phyloP scores from a whole-genome alignment of 306 rosid genomes.

The Quercus alba region DNA sequence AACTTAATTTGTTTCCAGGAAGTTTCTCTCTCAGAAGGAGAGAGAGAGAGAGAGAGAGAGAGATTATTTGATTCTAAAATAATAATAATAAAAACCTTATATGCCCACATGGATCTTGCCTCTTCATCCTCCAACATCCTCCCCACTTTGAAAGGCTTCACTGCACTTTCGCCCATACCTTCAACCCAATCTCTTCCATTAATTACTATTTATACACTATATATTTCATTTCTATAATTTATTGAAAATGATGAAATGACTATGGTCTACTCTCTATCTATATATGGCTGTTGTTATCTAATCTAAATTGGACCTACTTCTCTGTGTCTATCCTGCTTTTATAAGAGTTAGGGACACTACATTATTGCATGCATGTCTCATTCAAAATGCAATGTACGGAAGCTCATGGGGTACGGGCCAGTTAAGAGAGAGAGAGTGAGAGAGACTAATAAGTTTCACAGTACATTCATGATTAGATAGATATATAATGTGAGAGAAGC shows the following conservation, averaged over 20 bases:
- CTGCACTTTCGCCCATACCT: constrained; percentile 47
- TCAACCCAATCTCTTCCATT: constrained; percentile 6
- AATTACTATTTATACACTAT: not conserved
- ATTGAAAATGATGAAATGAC: not conserved
- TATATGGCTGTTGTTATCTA: not conserved
- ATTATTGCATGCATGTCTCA: constrained; percentile 17
- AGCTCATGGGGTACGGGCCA: constrained; percentile 57
- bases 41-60: not conserved
- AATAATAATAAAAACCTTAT: constrained; percentile 2
- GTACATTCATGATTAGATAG: constrained; percentile 7
- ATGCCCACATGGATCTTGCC: constrained; percentile 69
- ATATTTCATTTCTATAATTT: not conserved
- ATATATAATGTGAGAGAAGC: not conserved
- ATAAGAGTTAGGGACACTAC: not conserved
- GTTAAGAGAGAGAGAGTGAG: constrained; percentile 36
- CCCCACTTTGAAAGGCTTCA: constrained; percentile 32
- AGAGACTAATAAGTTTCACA: constrained; percentile 10
- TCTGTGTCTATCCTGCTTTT: constrained; percentile 1
- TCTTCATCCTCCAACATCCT: constrained; percentile 53
- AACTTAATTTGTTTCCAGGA: constrained; percentile 26
- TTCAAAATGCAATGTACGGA: constrained; percentile 53
- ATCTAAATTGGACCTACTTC: constrained; percentile 28
- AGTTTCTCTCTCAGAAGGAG: constrained; percentile 25
- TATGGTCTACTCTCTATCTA: not conserved
- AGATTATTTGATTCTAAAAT: constrained; percentile 22